Evolutionary conservation across 2,329 filamentous ascomycete species (phyloP).

Genomic region (Ascochyta rabiei): DNA sequence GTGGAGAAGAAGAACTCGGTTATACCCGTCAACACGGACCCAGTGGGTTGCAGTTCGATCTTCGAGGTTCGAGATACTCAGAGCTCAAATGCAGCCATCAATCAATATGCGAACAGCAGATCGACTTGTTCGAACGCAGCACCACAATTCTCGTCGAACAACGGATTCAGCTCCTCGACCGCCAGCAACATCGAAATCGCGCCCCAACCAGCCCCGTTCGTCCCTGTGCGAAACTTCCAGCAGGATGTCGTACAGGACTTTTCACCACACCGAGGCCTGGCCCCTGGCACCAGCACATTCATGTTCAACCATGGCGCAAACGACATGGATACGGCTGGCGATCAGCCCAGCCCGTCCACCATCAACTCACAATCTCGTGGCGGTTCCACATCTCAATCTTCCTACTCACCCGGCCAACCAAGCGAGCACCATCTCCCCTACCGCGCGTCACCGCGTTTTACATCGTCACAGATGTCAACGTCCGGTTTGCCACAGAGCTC

Average conservation of each 20-base stretch:
- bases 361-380: constrained; percentile 39
- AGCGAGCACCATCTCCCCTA: constrained; percentile 37
- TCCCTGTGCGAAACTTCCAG: constrained; percentile 15
- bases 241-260: constrained; percentile 1
- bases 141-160: constrained; percentile 12
- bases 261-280: neutral
- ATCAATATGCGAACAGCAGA: constrained; percentile 33
- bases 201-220: constrained; percentile 21
- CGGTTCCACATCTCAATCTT: constrained; percentile 44
- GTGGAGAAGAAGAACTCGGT: constrained; percentile 17
- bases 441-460: constrained; percentile 36
- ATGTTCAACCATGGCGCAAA: constrained; percentile 21
- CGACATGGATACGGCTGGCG: constrained; percentile 48
- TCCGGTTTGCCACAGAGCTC: neutral
- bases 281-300: constrained; percentile 13
- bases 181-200: constrained; percentile 32
- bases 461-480: neutral
- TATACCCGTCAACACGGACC: constrained; percentile 34
- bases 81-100: constrained; percentile 29
- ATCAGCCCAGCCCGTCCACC: constrained; percentile 44
- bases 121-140: neutral
- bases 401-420: constrained; percentile 41
- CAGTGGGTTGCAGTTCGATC: constrained; percentile 39
- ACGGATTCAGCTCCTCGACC: constrained; percentile 31
- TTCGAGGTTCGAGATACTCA: constrained; percentile 46